These are phyloP conservation scores for Emmonsiellopsis sp. DNA, from an alignment of 2,329 filamentous ascomycete species.

Conservation along the genomic window DNA sequence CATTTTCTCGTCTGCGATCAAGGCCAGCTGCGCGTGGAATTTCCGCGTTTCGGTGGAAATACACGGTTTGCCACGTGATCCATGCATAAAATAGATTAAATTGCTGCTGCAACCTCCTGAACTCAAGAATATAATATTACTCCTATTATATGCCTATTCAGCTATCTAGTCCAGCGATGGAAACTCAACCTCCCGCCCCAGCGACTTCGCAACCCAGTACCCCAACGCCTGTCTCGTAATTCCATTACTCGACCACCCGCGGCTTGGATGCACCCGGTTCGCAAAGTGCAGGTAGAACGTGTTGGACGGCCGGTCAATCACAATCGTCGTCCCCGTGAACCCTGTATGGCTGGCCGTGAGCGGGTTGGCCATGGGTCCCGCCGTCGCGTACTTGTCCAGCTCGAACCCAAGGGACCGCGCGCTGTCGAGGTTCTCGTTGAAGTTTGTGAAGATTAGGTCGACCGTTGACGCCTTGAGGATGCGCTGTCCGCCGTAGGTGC, in stretches of 20 bases:
- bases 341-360: conserved; percentile 19
- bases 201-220: conserved; percentile 16
- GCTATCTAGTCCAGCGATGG: conserved; percentile 3
- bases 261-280: conserved; percentile 19
- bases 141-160: background rate
- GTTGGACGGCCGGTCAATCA: conserved; percentile 17
- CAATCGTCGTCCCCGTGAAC: conserved; percentile 19
- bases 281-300: conserved; percentile 19
- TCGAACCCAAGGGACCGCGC: conserved; percentile 25
- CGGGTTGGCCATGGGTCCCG: conserved; percentile 20
- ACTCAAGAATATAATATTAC: background rate
- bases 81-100: no score
- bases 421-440: conserved; percentile 17
- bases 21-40: no score
- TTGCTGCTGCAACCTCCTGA: background rate
- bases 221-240: conserved; percentile 16
- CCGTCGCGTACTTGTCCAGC: conserved; percentile 25
- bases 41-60: no score
- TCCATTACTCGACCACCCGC: conserved; percentile 16
- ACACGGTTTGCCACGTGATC: no score
- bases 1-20: no score
- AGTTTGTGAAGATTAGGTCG: conserved; percentile 26
- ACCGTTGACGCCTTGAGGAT: conserved; percentile 21
- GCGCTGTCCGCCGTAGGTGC: conserved; percentile 23
- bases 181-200: conserved; percentile 15